A percentile compares a stretch with the other conserved stretches of the same genome.
phyloP scores from a whole-genome alignment of 495 filamentous ascomycete genomes.

The Trichoderma parareesei region DNA sequence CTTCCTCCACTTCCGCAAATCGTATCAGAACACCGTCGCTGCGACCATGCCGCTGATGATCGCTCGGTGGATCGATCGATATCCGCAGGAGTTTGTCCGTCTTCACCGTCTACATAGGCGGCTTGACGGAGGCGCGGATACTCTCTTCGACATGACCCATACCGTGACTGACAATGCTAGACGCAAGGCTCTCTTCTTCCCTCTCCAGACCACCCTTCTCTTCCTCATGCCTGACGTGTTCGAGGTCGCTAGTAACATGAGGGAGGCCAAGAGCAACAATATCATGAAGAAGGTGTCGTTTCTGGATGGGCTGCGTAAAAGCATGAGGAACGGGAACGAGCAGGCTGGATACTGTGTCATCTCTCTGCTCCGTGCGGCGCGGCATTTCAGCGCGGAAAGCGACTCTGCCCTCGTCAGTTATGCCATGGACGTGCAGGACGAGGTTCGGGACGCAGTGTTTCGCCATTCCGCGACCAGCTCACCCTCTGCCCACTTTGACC shows the following conservation, averaged over 20 bases:
- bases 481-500: slow-evolving; percentile 35
- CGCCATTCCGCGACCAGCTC: slow-evolving; percentile 27
- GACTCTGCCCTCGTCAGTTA: slow-evolving; percentile 55
- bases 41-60: slow-evolving; percentile 50
- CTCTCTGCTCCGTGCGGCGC: slow-evolving; percentile 48
- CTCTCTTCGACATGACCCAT: slow-evolving; percentile 55
- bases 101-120: slow-evolving; percentile 48
- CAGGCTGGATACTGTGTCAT: slow-evolving; percentile 55
- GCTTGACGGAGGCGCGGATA: slow-evolving; percentile 53
- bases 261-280: slow-evolving; percentile 47
- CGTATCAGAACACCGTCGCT: slow-evolving; percentile 53
- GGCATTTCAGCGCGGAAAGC: slow-evolving; percentile 50
- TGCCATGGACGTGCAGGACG: slow-evolving; percentile 57
- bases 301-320: slow-evolving; percentile 51
- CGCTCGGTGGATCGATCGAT: slow-evolving; percentile 53
- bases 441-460: slow-evolving; percentile 55
- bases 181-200: slow-evolving; percentile 47
- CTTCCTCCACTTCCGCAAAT: slow-evolving; percentile 53
- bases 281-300: slow-evolving; percentile 56
- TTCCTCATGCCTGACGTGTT: slow-evolving; percentile 58
- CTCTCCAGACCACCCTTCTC: slow-evolving; percentile 51
- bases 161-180: slow-evolving; percentile 46
- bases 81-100: slow-evolving; percentile 52
- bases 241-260: slow-evolving; percentile 52
- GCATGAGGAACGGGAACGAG: slow-evolving; percentile 48